Conservation (phyloP, 1,284 basidiomycete genomes). For the Microbotryum violaceum region DNA sequence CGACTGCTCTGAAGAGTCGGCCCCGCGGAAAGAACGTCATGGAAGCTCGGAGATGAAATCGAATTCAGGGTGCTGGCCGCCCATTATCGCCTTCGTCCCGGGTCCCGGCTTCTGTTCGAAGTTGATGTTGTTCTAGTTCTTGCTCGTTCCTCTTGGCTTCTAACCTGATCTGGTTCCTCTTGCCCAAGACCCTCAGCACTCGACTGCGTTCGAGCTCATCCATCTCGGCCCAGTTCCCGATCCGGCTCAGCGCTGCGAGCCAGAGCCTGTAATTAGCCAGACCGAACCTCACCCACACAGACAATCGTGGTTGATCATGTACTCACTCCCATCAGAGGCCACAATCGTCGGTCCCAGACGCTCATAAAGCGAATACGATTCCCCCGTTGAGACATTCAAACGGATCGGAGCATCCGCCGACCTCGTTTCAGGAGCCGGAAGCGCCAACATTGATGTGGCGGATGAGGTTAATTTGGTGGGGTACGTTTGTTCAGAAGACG, state of each 20-base stretch:
- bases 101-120: too few relatives aligned
- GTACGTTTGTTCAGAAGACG: too few relatives aligned
- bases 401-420: background rate
- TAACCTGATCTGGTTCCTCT: slow-evolving; percentile 22
- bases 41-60: too few relatives aligned
- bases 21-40: too few relatives aligned
- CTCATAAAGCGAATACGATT: slow-evolving; percentile 16
- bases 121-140: too few relatives aligned
- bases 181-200: slow-evolving; percentile 25
- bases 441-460: too few relatives aligned
- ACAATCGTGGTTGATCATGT: background rate
- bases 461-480: too few relatives aligned
- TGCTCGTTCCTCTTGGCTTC: slow-evolving; percentile 14
- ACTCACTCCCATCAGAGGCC: slow-evolving; percentile 20
- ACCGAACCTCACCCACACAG: background rate
- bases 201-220: slow-evolving; percentile 7
- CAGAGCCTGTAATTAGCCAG: background rate
- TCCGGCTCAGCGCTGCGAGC: slow-evolving; percentile 18
- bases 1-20: too few relatives aligned
- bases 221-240: slow-evolving; percentile 23
- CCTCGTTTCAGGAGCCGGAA: background rate
- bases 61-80: too few relatives aligned
- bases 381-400: slow-evolving; percentile 18
- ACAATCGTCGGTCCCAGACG: slow-evolving; percentile 23
- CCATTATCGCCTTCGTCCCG: too few relatives aligned